phyloP scores from a whole-genome alignment of 1,284 basidiomycete genomes.

The Pseudozyma thailandica region DNA sequence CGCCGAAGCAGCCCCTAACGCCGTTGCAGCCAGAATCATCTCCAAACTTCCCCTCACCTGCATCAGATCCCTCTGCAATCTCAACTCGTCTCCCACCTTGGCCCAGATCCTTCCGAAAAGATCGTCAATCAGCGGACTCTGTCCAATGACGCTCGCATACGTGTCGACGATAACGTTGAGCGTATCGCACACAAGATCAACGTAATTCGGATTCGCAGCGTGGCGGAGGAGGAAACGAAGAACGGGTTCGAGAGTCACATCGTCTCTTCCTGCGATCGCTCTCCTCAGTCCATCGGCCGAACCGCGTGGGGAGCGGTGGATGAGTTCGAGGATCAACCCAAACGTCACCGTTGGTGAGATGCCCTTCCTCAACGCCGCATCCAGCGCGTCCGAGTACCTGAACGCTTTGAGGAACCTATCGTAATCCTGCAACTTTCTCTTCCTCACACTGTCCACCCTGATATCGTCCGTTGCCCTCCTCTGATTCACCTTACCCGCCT shows the following conservation, averaged over 20 bases:
- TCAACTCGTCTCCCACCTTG: constrained; percentile 84
- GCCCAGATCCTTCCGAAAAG: constrained; percentile 84
- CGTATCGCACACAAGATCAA: constrained; percentile 85
- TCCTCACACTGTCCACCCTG: constrained; percentile 75
- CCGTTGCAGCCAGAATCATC: constrained; percentile 77
- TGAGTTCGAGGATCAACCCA: constrained; percentile 90
- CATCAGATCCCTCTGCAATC: constrained; percentile 88
- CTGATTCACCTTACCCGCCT: constrained; percentile 20
- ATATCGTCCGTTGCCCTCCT: constrained; percentile 68
- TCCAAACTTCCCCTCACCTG: constrained; percentile 88
- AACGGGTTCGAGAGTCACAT: constrained; percentile 91
- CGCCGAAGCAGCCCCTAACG: constrained; percentile 43
- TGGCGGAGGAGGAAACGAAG: constrained; percentile 85
- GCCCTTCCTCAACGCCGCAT: constrained; percentile 61
- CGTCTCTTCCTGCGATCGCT: constrained; percentile 89
- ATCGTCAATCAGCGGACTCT: constrained; percentile 88
- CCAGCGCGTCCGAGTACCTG: constrained; percentile 93
- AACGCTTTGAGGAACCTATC: constrained; percentile 90
- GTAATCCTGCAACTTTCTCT: constrained; percentile 83
- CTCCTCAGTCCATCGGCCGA: constrained; percentile 81
- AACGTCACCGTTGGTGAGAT: constrained; percentile 75
- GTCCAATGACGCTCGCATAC: constrained; percentile 88
- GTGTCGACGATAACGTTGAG: constrained; percentile 87
- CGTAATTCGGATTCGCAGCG: constrained; percentile 89
- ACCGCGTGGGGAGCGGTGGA: constrained; percentile 73